These are phyloP conservation scores for Dendrobium huoshanense DNA, from an alignment of 106 monocot species.

Conservation along the genomic window DNA sequence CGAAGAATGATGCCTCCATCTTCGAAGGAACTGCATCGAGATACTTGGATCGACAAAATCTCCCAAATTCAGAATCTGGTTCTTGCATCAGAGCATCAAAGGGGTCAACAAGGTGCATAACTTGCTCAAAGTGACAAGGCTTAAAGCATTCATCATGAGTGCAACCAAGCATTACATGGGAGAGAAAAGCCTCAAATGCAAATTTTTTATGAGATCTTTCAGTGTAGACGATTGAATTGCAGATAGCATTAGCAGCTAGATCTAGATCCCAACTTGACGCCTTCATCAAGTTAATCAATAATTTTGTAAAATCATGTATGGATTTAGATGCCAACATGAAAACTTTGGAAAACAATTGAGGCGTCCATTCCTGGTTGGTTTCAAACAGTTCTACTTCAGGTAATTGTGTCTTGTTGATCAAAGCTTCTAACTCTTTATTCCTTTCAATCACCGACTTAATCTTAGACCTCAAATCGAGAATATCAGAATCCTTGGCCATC, in stretches of 20 bases:
- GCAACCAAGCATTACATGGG: constrained; percentile 56
- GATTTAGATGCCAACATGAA: constrained; percentile 46
- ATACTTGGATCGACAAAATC: constrained; percentile 68
- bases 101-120: constrained; percentile 58
- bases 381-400: constrained; percentile 37
- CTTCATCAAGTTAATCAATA: constrained; percentile 82
- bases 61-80: constrained; percentile 83
- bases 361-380: constrained; percentile 54
- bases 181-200: constrained; percentile 74
- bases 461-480: background rate
- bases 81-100: constrained; percentile 68
- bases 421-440: constrained; percentile 56
- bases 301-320: constrained; percentile 82
- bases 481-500: constrained; percentile 8
- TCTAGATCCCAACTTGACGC: constrained; percentile 82
- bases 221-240: constrained; percentile 41
- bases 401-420: constrained; percentile 43
- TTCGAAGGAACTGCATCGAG: constrained; percentile 52
- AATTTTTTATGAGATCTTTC: constrained; percentile 87
- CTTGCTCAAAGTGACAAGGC: constrained; percentile 50
- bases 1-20: constrained; percentile 84
- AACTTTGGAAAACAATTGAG: constrained; percentile 45
- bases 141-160: constrained; percentile 60
- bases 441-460: constrained; percentile 38
- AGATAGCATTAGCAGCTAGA: constrained; percentile 56